Base-by-base conservation (phyloP, 1,139 yeast genomes). In the Suhomyces kunorum region DNA sequence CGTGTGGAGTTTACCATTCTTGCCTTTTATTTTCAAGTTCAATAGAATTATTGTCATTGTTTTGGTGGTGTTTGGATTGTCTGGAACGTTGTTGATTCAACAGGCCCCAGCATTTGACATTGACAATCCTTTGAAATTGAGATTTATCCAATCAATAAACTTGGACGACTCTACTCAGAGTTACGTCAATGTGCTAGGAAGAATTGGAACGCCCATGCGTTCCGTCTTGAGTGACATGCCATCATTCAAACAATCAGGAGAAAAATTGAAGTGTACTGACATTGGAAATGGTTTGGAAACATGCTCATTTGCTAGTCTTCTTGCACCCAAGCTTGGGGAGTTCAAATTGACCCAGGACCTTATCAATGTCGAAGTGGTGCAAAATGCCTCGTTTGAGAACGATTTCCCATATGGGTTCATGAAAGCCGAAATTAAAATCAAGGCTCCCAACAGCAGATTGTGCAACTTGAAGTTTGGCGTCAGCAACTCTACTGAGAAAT, bases 1-100 rank as follows among this genome's bases (percentile, higher is more conserved):
- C 29, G 50, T 70, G 1, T 61, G 84, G 53, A 71, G 81, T 0
- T 47, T 81, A 1, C 83, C 92, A 8, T 59, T 83, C 16, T 55
- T 86, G 36, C 92, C 95, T 8, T 87, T 87, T 55, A 67, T 81
- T 31, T 84, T 84, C 63, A 83, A 85, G 52, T 56, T 86, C 36
- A 85, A 85, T 57, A 70, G 74, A 37, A 49, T 77, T 20, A 61
- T 81, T 33, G 68, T 79, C 5, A 50, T 75, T 7, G 52, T 68
- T 0, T 53, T 80, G 16, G 39, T 74, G 1, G 44, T 63, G 2
- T 43, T 68, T 5, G 55, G 72, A 6, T 38, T 68, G 20, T 45
- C 61, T 23, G 74, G 80, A 1, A 61, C 74, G 1, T 47, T 69
- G 3, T 47, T 60, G 4, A 60, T 80, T 2, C 50, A 71, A 8